Evolutionary conservation across 2,329 filamentous ascomycete species (phyloP).

Genomic region (Dothideomycetes sp.): DNA sequence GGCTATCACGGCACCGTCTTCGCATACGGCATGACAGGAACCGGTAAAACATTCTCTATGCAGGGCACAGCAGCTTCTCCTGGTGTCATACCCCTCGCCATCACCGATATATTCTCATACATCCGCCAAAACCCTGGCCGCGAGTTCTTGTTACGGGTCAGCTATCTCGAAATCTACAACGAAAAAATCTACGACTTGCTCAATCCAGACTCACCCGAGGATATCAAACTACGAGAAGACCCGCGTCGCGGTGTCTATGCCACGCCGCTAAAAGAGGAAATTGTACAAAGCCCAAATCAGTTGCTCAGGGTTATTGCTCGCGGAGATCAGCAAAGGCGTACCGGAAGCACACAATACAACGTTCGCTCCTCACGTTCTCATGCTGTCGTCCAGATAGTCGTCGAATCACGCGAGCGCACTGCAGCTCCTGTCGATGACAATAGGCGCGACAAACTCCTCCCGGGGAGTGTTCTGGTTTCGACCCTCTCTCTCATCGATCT

Average conservation of each 20-base stretch:
- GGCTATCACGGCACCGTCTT: conserved; percentile 98
- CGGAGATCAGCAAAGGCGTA: conserved; percentile 81
- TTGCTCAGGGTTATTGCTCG: conserved; percentile 88
- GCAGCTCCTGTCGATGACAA: conserved; percentile 48
- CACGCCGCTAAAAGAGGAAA: conserved; percentile 92
- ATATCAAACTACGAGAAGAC: conserved; percentile 95
- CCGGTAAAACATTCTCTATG: conserved; percentile 99
- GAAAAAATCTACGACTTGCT: conserved; percentile 93
- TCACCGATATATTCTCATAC: conserved; percentile 98
- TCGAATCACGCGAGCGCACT: conserved; percentile 85
- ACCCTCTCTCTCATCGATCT: conserved; percentile 93
- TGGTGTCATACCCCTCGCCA: conserved; percentile 91
- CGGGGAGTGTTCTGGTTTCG: conserved; percentile 88
- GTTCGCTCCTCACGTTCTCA: conserved; percentile 94
- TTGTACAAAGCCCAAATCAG: conserved; percentile 95
- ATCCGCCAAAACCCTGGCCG: conserved; percentile 92
- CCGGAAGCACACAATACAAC: conserved; percentile 95
- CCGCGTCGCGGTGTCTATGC: conserved; percentile 95
- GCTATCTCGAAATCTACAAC: conserved; percentile 98
- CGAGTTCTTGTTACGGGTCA: conserved; percentile 90
- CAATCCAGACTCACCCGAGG: conserved; percentile 65
- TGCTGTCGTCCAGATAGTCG: conserved; percentile 95
- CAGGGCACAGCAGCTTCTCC: conserved; percentile 93
- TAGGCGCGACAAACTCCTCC: conserved; percentile 52
- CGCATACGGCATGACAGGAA: conserved; percentile 97